Evolutionary conservation across 2,329 filamentous ascomycete species (phyloP).

Genomic region (Arthroderma sp.): DNA sequence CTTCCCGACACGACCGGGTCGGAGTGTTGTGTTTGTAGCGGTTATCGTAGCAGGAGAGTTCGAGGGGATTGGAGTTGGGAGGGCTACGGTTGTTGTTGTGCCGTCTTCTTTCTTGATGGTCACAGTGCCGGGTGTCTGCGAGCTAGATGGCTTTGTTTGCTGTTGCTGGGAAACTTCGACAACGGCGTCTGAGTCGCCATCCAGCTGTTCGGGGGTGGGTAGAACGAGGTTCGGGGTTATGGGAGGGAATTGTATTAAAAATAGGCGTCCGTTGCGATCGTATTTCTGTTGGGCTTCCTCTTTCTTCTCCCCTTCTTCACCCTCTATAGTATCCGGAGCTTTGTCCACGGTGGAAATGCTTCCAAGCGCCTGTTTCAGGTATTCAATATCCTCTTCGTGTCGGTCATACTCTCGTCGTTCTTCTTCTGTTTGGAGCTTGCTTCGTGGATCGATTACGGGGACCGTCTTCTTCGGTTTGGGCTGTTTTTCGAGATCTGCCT

Average conservation of each 20-base stretch:
- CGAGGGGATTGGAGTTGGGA: constrained; percentile 7
- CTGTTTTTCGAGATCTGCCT: constrained; percentile 1
- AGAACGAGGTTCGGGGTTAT: constrained; percentile 44
- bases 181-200: constrained; percentile 8
- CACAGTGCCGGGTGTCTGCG: not conserved
- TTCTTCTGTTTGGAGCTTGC: constrained; percentile 27
- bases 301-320: constrained; percentile 11
- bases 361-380: constrained; percentile 26
- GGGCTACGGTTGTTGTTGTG: not conserved
- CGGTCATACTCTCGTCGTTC: constrained; percentile 31
- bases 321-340: constrained; percentile 10
- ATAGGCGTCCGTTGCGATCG: constrained; percentile 41
- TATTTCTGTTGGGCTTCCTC: constrained; percentile 20
- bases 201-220: constrained; percentile 17
- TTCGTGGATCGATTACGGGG: constrained; percentile 18
- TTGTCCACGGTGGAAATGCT: constrained; percentile 6
- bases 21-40: constrained; percentile 31
- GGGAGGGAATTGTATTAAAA: constrained; percentile 52
- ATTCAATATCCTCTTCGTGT: constrained; percentile 26
- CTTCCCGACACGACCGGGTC: constrained; percentile 46
- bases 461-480: constrained; percentile 12
- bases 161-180: constrained; percentile 2
- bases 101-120: constrained; percentile 9
- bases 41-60: constrained; percentile 22
- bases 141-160: not conserved